Evolutionary conservation across 805 yeast species (phyloP).

Genomic region (Maudiozyma barnettii): DNA sequence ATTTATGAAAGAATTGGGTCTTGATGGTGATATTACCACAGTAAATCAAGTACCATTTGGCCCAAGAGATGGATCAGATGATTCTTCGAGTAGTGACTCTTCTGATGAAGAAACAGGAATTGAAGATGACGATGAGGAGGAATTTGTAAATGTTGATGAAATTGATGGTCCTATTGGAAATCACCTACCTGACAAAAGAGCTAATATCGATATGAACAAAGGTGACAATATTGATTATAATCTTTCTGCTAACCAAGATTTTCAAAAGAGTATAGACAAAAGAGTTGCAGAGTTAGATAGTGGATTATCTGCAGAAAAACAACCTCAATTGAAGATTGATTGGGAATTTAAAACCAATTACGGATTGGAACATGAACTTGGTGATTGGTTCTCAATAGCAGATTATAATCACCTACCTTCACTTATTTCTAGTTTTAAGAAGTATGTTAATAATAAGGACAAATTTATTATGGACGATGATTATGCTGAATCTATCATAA

Average conservation of each 20-base stretch:
- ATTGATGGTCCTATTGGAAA: constrained; percentile 27
- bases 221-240: constrained; percentile 21
- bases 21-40: constrained; percentile 11
- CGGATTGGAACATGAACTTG: constrained; percentile 33
- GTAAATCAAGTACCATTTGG: constrained; percentile 2
- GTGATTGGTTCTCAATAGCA: constrained; percentile 37
- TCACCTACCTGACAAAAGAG: constrained; percentile 5
- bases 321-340: constrained; percentile 35
- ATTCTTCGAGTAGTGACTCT: background rate
- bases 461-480: constrained; percentile 10
- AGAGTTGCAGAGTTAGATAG: constrained; percentile 27
- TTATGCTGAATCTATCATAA: constrained; percentile 11
- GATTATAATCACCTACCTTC: constrained; percentile 20
- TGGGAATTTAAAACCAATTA: constrained; percentile 35
- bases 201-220: background rate
- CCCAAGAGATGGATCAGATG: constrained; percentile 7
- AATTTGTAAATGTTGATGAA: constrained; percentile 30
- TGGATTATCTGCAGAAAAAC: constrained; percentile 18
- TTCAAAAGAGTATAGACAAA: constrained; percentile 27
- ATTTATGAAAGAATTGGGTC: constrained; percentile 10
- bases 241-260: constrained; percentile 30
- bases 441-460: constrained; percentile 4
- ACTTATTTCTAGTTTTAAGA: constrained; percentile 11
- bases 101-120: constrained; percentile 3
- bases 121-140: constrained; percentile 19